Base-by-base conservation (phyloP, 2,329 filamentous ascomycete genomes). In the Saccharata proteae region DNA sequence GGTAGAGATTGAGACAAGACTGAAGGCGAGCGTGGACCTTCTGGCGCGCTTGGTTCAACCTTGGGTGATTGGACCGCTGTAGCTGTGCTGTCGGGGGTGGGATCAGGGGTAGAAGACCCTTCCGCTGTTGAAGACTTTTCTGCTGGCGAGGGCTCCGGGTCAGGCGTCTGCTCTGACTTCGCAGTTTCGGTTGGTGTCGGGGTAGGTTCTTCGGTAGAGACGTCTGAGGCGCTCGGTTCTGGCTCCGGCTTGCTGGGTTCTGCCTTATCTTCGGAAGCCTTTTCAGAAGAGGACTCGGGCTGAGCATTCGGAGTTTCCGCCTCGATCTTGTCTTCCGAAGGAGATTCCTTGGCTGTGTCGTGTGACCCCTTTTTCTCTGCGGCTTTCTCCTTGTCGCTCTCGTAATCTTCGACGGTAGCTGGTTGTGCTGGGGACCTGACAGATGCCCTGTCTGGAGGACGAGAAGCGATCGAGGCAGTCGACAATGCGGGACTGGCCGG, bases 361-460 rank as follows among this genome's bases (percentile, higher is more conserved):
- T 28, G 12, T 13, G 25, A 28, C 10, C 18, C 14, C 7, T 32
- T 24, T 5, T 16, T 26, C 12, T 13, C 23, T 3, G 30, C 26
- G n/a, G 30, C 23, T 12, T 32, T 17, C n/a, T 35, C 33, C 18
- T 17, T 30, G 14, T 35, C 33, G 10, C 33, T 35, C 12, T 27
- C 19, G 16, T 30, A 31, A 26, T 35, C 33, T 20, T 35, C 33
- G 16, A 35, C 33, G 12, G 28, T 35, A n/a, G n/a, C n/a, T 15
- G 33, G 33, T 19, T 35, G 33, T 12, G 15, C 23, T 7, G 33
- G 20, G 9, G 33, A 35, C 23, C 22, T 26, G 13, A 35, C 27
- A 26, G 33, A 35, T 29, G 16, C 2, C 24, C 27, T 21, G 17
- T 23, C 3, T 13, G n/a, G n/a, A n/a, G n/a, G n/a, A n/a, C n/a